A percentile compares a stretch with the other conserved stretches of the same genome.
Conservation (phyloP, 2,329 filamentous ascomycete genomes). For the Neoarthrinium moseri region DNA sequence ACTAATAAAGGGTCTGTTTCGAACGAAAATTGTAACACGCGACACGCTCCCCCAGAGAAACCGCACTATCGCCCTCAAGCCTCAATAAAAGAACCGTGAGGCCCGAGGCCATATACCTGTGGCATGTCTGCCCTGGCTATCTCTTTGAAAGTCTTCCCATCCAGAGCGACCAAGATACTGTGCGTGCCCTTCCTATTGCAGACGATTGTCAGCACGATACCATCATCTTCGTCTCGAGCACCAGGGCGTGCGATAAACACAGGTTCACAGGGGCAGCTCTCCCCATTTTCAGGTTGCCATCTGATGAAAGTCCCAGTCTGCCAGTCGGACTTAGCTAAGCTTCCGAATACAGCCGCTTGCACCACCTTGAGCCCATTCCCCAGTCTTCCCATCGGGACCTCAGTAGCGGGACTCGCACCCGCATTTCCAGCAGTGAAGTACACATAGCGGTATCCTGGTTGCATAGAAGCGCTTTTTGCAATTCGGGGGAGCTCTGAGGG, state of each 20-base stretch:
- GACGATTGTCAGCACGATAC: constrained; percentile 15
- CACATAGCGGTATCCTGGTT: constrained; percentile 14
- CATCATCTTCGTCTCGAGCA: constrained; percentile 15
- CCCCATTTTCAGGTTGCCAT: constrained; percentile 14
- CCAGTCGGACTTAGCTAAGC: constrained; percentile 17
- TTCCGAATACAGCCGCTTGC: constrained; percentile 13
- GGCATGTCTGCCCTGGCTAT: constrained; percentile 15
- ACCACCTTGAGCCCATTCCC: constrained; percentile 9
- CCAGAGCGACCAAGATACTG: constrained; percentile 16
- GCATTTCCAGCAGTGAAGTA: constrained; percentile 16
- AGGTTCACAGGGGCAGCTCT: constrained; percentile 14
- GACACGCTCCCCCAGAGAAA: too few species aligned
- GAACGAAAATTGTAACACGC: too few species aligned
- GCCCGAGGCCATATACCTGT: constrained; percentile 13
- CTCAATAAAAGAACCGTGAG: constrained; percentile 15
- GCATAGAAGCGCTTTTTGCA: constrained; percentile 14
- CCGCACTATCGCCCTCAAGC: too few species aligned
- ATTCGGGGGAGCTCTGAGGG: constrained; percentile 16
- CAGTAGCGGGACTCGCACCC: constrained; percentile 12
- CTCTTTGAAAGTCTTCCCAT: constrained; percentile 15
- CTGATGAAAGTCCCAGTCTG: constrained; percentile 13
- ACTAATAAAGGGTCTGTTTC: too few species aligned
- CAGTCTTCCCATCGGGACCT: constrained; percentile 14
- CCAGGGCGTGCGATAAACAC: constrained; percentile 15
- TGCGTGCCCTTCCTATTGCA: constrained; percentile 13